phyloP scores from a whole-genome alignment of 2,329 filamentous ascomycete genomes.

The Botrytis aclada region DNA sequence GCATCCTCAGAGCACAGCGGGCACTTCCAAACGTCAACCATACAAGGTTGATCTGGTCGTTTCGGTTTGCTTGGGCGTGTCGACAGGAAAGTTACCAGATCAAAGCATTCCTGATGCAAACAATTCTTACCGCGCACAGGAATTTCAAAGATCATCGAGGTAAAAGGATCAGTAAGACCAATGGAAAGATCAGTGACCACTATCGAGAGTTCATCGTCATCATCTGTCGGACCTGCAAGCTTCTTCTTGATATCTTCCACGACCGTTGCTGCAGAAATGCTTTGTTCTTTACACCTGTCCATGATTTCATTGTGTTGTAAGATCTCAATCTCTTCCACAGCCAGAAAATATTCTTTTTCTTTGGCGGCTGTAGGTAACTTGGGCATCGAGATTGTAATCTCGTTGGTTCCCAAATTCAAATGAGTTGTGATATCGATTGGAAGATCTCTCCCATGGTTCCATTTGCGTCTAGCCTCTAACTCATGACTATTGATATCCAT shows the following conservation, averaged over 20 bases:
- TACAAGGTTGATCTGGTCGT: conserved; percentile 50
- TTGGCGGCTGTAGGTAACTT: conserved; percentile 37
- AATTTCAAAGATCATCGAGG: conserved; percentile 58
- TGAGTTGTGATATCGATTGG: conserved; percentile 69
- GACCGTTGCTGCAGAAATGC: conserved; percentile 48
- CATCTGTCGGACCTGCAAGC: conserved; percentile 41
- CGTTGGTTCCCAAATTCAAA: conserved; percentile 27
- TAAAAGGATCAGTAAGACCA: conserved; percentile 66
- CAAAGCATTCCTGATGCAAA: conserved; percentile 82
- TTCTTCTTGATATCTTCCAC: conserved; percentile 54
- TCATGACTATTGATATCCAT: conserved; percentile 60
- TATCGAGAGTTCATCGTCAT: conserved; percentile 59
- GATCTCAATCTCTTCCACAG: conserved; percentile 66
- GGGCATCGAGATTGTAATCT: conserved; percentile 29
- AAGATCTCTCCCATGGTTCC: conserved; percentile 71
- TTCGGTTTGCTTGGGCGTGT: conserved; percentile 53
- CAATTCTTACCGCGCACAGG: conserved; percentile 72
- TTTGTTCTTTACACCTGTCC: conserved; percentile 40
- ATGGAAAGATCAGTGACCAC: conserved; percentile 57
- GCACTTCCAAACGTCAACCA: conserved; percentile 77
- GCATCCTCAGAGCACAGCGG: conserved; percentile 79
- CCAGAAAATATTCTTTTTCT: conserved; percentile 55
- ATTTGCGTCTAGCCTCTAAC: conserved; percentile 60
- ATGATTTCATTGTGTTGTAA: conserved; percentile 46
- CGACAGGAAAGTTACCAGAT: conserved; percentile 75